Conservation (phyloP, 1,284 basidiomycete genomes). For the Rhizoctonia solani region DNA sequence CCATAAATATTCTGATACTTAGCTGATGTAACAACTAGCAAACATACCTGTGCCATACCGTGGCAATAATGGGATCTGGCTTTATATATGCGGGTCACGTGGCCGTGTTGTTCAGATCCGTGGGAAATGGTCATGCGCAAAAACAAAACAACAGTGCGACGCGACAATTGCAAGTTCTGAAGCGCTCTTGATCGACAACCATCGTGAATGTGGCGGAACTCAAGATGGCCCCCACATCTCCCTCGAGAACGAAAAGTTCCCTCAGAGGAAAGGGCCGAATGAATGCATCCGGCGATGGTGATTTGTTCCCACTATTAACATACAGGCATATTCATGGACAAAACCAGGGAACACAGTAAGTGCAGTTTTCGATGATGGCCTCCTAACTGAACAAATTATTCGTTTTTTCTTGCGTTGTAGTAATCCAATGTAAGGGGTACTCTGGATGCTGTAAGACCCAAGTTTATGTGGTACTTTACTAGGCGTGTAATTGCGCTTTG, state of each 20-base stretch:
- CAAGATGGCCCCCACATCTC: conserved; percentile 10
- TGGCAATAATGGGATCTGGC: too few relatives aligned
- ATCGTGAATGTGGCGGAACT: background rate
- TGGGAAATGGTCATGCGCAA: conserved; percentile 12
- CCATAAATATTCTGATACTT: too few relatives aligned
- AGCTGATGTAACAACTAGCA: too few relatives aligned
- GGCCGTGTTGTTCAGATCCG: conserved; percentile 10
- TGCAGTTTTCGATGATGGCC: background rate
- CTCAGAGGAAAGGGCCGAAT: conserved; percentile 26
- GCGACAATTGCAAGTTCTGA: background rate
- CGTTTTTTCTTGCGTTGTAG: conserved; percentile 1
- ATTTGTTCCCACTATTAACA: conserved; percentile 20
- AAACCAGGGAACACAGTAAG: conserved; percentile 61
- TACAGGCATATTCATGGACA: conserved; percentile 53
- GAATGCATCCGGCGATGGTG: conserved; percentile 1
- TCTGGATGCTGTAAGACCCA: background rate
- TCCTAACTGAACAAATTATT: background rate
- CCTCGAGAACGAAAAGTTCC: background rate
- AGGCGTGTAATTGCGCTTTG: conserved; percentile 77
- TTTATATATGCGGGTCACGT: too few relatives aligned
- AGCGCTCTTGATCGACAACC: too few relatives aligned
- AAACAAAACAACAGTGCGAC: background rate
- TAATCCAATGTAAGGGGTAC: conserved; percentile 26
- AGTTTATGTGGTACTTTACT: background rate
- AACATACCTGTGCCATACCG: too few relatives aligned